Evolutionary conservation across 805 yeast species (phyloP).

Genomic region (Dipodascus geniculatus): DNA sequence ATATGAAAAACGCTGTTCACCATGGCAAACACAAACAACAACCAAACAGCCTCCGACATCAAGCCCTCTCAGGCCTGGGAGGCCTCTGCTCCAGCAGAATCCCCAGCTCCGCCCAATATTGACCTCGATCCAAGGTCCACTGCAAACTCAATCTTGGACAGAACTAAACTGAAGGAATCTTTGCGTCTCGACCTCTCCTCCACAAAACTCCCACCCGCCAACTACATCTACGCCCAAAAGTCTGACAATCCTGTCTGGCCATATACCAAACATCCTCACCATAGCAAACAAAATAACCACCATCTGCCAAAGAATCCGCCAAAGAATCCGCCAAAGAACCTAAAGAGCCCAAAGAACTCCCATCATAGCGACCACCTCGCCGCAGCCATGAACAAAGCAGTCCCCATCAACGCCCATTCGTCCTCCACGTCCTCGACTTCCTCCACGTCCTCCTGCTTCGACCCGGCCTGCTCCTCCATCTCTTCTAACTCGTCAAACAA

Average conservation of each 20-base stretch:
- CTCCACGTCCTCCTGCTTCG: not conserved
- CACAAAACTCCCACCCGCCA: not conserved
- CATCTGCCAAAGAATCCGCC: too few relatives aligned
- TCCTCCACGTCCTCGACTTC: not conserved
- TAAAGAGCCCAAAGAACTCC: too few relatives aligned
- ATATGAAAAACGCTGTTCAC: too few relatives aligned
- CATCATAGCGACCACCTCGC: slow-evolving; percentile 7
- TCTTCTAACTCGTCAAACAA: not conserved
- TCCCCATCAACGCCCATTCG: not conserved
- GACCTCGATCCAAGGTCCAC: not conserved
- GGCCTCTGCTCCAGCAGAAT: too few relatives aligned
- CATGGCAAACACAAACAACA: too few relatives aligned
- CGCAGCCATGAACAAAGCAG: not conserved
- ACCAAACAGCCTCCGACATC: too few relatives aligned
- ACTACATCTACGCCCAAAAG: not conserved
- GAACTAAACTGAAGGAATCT: not conserved
- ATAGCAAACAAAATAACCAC: slow-evolving; percentile 13
- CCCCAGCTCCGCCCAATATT: not conserved
- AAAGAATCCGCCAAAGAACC: slow-evolving; percentile 7
- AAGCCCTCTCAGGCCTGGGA: too few relatives aligned
- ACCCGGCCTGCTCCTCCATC: not conserved
- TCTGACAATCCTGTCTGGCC: not conserved
- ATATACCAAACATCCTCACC: slow-evolving; percentile 1
- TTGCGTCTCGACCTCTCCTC: not conserved
- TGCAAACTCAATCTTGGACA: not conserved